These are phyloP conservation scores for Babesia bovis DNA, from an alignment of 169 alveolate genomes.

Conservation along the genomic window DNA sequence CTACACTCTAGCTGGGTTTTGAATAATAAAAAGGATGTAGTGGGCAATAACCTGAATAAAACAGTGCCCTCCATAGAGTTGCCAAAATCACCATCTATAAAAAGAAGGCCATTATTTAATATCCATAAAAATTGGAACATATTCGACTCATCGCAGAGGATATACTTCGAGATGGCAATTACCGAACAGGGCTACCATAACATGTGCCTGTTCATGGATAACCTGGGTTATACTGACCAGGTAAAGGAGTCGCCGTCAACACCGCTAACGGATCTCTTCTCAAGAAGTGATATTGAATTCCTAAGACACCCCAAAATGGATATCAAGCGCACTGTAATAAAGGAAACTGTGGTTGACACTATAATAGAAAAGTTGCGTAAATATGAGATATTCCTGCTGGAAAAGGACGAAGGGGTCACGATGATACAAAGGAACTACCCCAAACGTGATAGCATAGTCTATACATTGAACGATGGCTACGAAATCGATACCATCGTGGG, in stretches of 20 bases:
- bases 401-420: slow-evolving; percentile 1
- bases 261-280: not conserved
- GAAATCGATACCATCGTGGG: slow-evolving; percentile 12
- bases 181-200: not conserved
- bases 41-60: no score
- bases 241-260: not conserved
- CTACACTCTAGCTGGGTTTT: no score
- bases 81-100: no score
- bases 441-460: not conserved
- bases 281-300: not conserved
- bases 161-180: slow-evolving; percentile 9
- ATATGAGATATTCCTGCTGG: not conserved
- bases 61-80: no score
- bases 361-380: not conserved
- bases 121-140: slow-evolving; percentile 7
- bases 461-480: not conserved
- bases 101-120: not conserved
- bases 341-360: not conserved
- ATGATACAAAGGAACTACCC: slow-evolving; percentile 5
- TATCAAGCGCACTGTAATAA: not conserved
- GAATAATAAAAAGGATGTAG: no score
- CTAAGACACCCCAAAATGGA: not conserved
- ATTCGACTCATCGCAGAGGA: slow-evolving; percentile 3
- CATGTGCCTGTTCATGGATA: not conserved
- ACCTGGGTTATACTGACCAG: not conserved